Evolutionary conservation across 345 rosid genomes (phyloP), one percentile per base, ranked within the genome.

Genomic region (Odontarrhena argentea): DNA sequence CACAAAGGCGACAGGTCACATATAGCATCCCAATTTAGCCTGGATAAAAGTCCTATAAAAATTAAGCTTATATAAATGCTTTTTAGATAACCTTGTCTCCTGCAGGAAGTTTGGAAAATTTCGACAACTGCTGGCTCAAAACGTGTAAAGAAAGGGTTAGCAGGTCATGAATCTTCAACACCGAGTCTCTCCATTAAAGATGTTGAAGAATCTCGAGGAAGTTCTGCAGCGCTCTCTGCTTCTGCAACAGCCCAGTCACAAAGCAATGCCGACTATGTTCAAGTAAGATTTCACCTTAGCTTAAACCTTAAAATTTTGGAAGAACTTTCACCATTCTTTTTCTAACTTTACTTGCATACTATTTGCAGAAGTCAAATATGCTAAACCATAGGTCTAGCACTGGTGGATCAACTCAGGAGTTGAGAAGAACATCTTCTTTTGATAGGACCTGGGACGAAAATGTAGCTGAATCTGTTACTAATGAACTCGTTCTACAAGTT

Each of bases 61-160:
- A 1, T 9, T 3, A 25, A 46, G 1, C 34, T 66, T 38, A 47
- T 53, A 30, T 36, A 18, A 40, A 51, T 26, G 25, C 0, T 36
- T 71, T 26, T 73, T 51, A 14, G 34, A 25, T 58, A 50, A 58
- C 43, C 30, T 45, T 37, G 26, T 67, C 7, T 74, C 46, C 3
- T 74, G 78, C 88, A 94, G 99, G 95, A 91, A 78, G 93, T 81
- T 65, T 94, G 99, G 99, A 88, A 86, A 82, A 86, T 91, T 65
- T 90, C 99, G 9, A 88, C 97, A 18, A 87, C 97, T 64, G 91
- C 87, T 68, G 89, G 80, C 32, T 63, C 91, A 38, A 88, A 84
- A 73, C 92, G 97, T 67, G 82, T 81, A 64, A 91, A 89, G 83
- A 94, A 91, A 84, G 93, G 90, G 69, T 68, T 65, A 41, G 76